Conservation (phyloP, 169 alveolate species). For the Pseudocohnilembus persalinus region DNA sequence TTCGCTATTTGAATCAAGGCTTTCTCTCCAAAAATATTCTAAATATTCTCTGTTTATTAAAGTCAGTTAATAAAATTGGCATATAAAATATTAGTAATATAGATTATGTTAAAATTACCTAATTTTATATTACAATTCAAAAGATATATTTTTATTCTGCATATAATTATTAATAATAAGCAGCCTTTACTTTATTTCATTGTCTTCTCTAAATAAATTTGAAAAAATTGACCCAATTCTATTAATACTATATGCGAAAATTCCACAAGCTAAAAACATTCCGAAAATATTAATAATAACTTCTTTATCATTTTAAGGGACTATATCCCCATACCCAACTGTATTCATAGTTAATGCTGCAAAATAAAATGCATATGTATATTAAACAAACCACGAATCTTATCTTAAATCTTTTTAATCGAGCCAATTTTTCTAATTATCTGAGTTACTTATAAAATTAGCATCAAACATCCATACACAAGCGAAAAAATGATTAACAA, state of each 20-base stretch:
- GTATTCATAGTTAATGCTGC: slow-evolving; percentile 48
- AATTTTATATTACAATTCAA: neutral
- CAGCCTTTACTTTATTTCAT: neutral
- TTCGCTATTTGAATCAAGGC: neutral
- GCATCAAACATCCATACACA: neutral
- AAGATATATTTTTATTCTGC: neutral
- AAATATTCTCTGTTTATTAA: neutral
- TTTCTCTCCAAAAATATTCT: neutral
- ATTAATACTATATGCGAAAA: slow-evolving; percentile 39
- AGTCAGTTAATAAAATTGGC: too few species aligned
- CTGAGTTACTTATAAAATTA: neutral
- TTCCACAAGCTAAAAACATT: slow-evolving; percentile 37
- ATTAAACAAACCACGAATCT: neutral
- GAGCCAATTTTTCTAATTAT: neutral
- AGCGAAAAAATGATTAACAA: neutral
- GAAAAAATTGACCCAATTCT: slow-evolving; percentile 16
- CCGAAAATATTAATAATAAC: slow-evolving; percentile 8
- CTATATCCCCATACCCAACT: slow-evolving; percentile 48
- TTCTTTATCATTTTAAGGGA: slow-evolving; percentile 28
- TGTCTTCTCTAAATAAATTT: neutral
- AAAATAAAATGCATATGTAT: slow-evolving; percentile 31
- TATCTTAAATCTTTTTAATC: neutral
- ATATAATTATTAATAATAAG: too few species aligned
- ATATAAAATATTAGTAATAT: too few species aligned
- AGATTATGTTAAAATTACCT: neutral